Evolutionary conservation across 345 rosid species (phyloP).

Genomic region (Angophora floribunda): DNA sequence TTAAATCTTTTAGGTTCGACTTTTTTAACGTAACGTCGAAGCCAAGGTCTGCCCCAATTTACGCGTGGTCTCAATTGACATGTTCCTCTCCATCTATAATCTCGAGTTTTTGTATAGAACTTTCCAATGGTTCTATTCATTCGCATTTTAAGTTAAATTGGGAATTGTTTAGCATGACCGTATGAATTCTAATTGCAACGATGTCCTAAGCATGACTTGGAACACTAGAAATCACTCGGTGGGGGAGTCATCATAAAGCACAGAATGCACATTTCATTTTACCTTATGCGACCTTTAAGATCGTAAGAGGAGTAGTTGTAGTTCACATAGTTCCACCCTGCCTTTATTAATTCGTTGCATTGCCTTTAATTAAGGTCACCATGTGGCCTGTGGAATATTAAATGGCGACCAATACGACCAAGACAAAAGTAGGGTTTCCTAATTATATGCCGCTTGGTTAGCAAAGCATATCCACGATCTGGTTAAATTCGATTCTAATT

Average conservation of each 20-base stretch:
- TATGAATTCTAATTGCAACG: rapidly evolving
- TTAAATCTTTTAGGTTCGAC: neutral
- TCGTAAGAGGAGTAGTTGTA: neutral
- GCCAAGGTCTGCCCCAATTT: rapidly evolving
- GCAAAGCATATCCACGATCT: neutral
- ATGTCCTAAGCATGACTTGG: neutral
- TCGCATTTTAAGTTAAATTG: too few species aligned
- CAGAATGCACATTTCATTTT: neutral
- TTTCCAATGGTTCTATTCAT: too few species aligned
- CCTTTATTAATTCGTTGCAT: neutral
- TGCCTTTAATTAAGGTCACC: neutral
- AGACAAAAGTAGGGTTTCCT: neutral
- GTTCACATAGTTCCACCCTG: neutral
- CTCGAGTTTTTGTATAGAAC: too few species aligned
- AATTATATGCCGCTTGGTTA: neutral
- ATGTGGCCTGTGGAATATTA: neutral
- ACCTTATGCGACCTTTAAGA: neutral
- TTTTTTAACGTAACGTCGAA: neutral
- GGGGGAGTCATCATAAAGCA: neutral
- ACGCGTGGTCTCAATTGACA: neutral
- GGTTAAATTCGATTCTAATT: neutral
- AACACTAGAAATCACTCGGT: neutral
- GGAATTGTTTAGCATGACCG: neutral
- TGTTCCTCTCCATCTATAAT: neutral
- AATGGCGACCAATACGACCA: neutral